Base-by-base conservation (phyloP, 345 rosid genomes). In the Salix exigua region DNA sequence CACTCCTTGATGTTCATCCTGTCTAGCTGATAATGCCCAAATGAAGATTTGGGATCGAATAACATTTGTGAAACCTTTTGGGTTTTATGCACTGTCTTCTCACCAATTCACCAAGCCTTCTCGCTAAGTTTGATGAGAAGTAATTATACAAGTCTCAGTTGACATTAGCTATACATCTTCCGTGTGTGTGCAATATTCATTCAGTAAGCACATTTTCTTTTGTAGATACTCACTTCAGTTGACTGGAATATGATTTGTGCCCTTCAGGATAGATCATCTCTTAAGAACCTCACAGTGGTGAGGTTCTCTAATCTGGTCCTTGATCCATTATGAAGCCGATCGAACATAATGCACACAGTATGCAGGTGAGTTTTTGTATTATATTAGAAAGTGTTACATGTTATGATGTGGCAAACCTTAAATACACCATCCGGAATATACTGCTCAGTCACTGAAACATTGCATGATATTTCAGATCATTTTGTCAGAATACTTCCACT, bases 301-400 rank as follows among this genome's bases (percentile, higher is more conserved):
- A 86, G 94, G 84, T 92, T 91, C 72, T 89, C 91, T 13, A 92
- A 88, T 86, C 83, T 92, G 46, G 92, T 91, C 60, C 90, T 92
- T 81, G 94, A 91, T 84, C 94, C 91, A 23, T 80, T 92, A 21
- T 92, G 96, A 96, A 89, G 87, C 79, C 80, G 91, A 46, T 88
- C 83, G 91, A 46, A 89, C 83, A 55, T 91, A 9, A 91, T 79
- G 85, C 88, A 81, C 89, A 82, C 72, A 88, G 81, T 78, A 79
- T 91, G 51, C 97, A 87, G 87, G 96, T 88, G 82, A 73, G 61
- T 61, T 55, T 55, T 14, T 71, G 17, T 25, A 19, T 38, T 38
- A 23, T 76, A 12, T 4, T 23, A 68, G 33, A 48, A 23, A 26
- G 51, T 80, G 68, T 72, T 64, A 7, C 30, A 3, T 46, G 61